Evolutionary conservation across 2,329 filamentous ascomycete genomes (phyloP), one percentile per base, ranked within the genome.

Genomic region (Colletotrichum higginsianum): DNA sequence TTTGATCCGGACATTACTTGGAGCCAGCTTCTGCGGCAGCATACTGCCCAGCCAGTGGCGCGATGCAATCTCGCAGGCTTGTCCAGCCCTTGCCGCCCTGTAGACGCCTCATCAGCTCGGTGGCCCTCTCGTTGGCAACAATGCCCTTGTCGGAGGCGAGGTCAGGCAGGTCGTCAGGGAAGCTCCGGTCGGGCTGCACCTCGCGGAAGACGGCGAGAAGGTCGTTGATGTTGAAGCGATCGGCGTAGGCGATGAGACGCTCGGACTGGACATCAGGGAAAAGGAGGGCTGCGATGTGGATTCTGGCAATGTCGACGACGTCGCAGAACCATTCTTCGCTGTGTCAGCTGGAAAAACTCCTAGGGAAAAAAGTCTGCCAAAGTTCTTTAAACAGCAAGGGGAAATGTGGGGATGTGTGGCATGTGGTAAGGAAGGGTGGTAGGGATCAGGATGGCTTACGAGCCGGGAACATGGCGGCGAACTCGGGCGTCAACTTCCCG

Each of bases 231-330:
- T 67, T 67, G 63, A 71, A 71, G 11, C 40, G 63, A 13, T 30
- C 57, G 4, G 62, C 62, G 30, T 61, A 61, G 11, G 67, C 67
- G 21, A 66, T 47, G 40, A 61, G 55, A 3, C 55, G 63, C 40
- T 71, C 63, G 47, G 62, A 66, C 18, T 67, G n/a, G 46, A 71
- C 57, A 18, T 71, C 63, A 21, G 56, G 56, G 15, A 49, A 16
- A 15, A 67, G 63, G 16, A 67, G 67, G 15, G 67, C 63, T 13
- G 40, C 67, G 50, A 67, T 50, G 47, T 71, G 67, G 23, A 71
- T 50, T 15, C 26, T 40, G 26, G 67, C 67, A 15, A 71, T 67
- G 46, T 71, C 63, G 16, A 60, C 44, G 13, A 71, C 56, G 44
- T 67, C 56, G 56, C 67, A 62, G 49, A 56, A 71, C 62, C 67